phyloP scores from a whole-genome alignment of 2,329 filamentous ascomycete species.

The Rutstroemia sydowiana region DNA sequence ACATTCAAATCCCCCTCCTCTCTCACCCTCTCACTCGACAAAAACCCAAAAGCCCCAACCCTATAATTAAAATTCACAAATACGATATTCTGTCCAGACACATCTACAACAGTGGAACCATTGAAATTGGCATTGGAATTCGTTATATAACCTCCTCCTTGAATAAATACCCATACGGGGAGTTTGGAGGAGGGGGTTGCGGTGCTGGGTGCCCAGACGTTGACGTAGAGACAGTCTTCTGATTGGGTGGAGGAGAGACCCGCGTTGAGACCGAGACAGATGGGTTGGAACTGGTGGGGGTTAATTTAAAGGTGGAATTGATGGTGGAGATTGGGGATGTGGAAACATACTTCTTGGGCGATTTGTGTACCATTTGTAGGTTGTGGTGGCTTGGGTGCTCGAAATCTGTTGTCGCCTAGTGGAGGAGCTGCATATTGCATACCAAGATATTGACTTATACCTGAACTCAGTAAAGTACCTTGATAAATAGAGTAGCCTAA shows the following conservation, averaged over 20 bases:
- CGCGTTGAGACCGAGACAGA: slow-evolving; percentile 7
- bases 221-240: slow-evolving; percentile 38
- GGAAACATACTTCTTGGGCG: neutral
- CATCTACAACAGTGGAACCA: slow-evolving; percentile 39
- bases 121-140: slow-evolving; percentile 47
- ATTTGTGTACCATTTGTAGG: neutral
- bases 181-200: slow-evolving; percentile 37
- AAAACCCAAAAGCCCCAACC: slow-evolving; percentile 55
- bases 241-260: neutral
- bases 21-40: slow-evolving; percentile 49
- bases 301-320: neutral
- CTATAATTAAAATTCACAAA: slow-evolving; percentile 58
- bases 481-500: slow-evolving; percentile 59
- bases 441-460: slow-evolving; percentile 63
- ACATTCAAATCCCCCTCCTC: slow-evolving; percentile 52
- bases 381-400: slow-evolving; percentile 26
- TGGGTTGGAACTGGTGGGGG: slow-evolving; percentile 5
- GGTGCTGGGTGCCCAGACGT: slow-evolving; percentile 37
- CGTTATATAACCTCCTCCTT: slow-evolving; percentile 39
- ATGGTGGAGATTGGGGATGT: neutral
- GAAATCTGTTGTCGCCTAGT: slow-evolving; percentile 57
- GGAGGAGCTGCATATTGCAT: slow-evolving; percentile 67
- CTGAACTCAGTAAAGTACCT: slow-evolving; percentile 46
- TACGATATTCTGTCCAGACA: slow-evolving; percentile 41
- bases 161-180: slow-evolving; percentile 49